Evolutionary conservation across 2,329 filamentous ascomycete genomes (phyloP), one percentile per base, ranked within the genome.

Genomic region (Rhynchosporium secalis): DNA sequence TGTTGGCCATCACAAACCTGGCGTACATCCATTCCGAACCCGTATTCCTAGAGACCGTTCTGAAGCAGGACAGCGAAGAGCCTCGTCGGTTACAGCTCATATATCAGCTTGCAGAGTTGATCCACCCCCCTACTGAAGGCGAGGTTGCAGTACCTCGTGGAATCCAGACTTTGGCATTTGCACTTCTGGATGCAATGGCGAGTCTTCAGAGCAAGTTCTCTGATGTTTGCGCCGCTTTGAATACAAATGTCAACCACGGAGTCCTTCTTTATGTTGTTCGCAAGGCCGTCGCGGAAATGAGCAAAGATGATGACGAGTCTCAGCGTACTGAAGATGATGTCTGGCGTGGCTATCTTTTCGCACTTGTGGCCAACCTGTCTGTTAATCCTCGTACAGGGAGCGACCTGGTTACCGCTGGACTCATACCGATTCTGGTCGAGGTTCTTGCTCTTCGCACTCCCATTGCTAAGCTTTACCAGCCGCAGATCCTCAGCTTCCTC

Each of bases 191-290:
- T 73, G 90, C 91, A n/a, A 81, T 99, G 61, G 86, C 91, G n/a
- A 6, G 89, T 86, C 72, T 91, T 91, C 73, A 88, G 90, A 79
- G 83, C 61, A 93, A 92, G 72, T 85, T 88, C 36, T 80, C 86
- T 40, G 95, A 99, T 74, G 89, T 99, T 29, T 87, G 92, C 66
- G 87, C 91, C 47, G 92, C 95, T n/a, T 80, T 99, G 47, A 96
- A 92, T 71, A 91, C 96, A 59, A 96, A 94, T 69, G 94, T 98
- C 43, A 98, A 96, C 71, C 96, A 99, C 71, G 96, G 95, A 13
- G 89, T 98, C 36, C 82, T 99, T 49, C 89, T 98, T 68, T 98
- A 97, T 72, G 85, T 97, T 68, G 89, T 96, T 56, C 86, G 94
- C 61, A 97, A 96, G 76, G 91, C 92, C 9, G 90, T 98, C 62